These are phyloP conservation scores for Exophiala sp. DNA, from an alignment of 2,329 filamentous ascomycete genomes.

Conservation along the genomic window DNA sequence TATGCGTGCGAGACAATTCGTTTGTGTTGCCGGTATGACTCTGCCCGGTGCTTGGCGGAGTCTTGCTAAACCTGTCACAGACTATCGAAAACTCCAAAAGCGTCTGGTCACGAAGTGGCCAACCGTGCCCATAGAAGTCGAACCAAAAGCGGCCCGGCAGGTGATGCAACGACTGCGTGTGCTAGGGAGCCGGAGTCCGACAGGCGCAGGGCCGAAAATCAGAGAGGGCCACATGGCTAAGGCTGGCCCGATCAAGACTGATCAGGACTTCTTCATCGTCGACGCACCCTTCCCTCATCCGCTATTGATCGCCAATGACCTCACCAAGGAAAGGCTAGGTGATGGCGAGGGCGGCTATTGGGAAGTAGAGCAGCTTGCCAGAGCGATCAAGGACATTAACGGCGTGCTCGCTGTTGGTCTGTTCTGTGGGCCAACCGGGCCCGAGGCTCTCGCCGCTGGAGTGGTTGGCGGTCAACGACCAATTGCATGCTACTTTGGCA, in stretches of 20 bases:
- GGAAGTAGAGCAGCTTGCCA: slow-evolving; percentile 71
- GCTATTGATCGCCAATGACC: slow-evolving; percentile 59
- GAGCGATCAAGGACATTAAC: slow-evolving; percentile 69
- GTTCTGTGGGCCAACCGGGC: slow-evolving; percentile 76
- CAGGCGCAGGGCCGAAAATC: slow-evolving; percentile 41
- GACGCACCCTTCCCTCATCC: slow-evolving; percentile 75
- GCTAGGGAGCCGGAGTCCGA: slow-evolving; percentile 67
- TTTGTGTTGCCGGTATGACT: slow-evolving; percentile 70
- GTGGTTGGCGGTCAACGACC: slow-evolving; percentile 76
- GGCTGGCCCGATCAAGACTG: slow-evolving; percentile 75
- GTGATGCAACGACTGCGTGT: slow-evolving; percentile 66
- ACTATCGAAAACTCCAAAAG: slow-evolving; percentile 81
- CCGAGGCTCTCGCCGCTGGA: slow-evolving; percentile 57
- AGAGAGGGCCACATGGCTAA: slow-evolving; percentile 69
- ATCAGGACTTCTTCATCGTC: slow-evolving; percentile 83
- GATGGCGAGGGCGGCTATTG: slow-evolving; percentile 62
- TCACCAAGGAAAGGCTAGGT: slow-evolving; percentile 44
- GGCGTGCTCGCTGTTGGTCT: slow-evolving; percentile 90
- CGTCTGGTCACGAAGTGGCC: slow-evolving; percentile 73
- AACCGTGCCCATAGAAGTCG: slow-evolving; percentile 85
- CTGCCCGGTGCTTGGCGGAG: neutral
- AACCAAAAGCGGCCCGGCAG: slow-evolving; percentile 71
- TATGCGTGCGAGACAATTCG: slow-evolving; percentile 72
- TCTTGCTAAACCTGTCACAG: slow-evolving; percentile 40
- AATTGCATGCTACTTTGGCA: slow-evolving; percentile 89